Evolutionary conservation across 2,329 filamentous ascomycete species (phyloP), one percentile per base, ranked within the genome.

Genomic region (Alternaria rosae): DNA sequence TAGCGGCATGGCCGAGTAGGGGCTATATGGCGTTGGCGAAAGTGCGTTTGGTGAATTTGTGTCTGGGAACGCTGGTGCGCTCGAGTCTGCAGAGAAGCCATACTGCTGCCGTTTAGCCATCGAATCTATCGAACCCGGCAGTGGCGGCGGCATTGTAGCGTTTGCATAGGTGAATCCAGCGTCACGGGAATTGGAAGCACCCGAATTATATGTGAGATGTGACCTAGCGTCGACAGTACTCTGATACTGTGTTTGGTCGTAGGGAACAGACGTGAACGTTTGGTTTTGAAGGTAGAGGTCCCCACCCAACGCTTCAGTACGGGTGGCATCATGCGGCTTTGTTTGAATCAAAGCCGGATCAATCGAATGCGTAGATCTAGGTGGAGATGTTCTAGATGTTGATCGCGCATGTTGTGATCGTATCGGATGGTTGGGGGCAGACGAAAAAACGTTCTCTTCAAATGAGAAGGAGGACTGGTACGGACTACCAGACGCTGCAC

Each of bases 1-100:
- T 70, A 79, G 81, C 66, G 78, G 82, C 60, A 78, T 77, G 65
- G 80, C 69, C 67, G 81, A 77, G 79, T 74, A 79, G n/a, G 79
- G 80, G 59, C 79, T 82, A 60, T 80, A 82, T 21, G 81, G 74
- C 42, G 77, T 76, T 62, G 70, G 73, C 71, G 76, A 72, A 69
- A 75, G 72, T 71, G 74, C 73, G 28, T 74, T 73, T 17, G 81
- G 81, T 32, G 81, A 82, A 44, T 73, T 74, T 38, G 79, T 70
- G 23, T 79, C 74, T 13, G 72, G 72, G 10, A 64, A 59, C 6
- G 68, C 67, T 5, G 69, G 64, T 26, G 66, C 61, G 51, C 72
- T 70, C 3, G 74, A 75, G 10, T 72, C 72, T 7, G 63, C 66
- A 23, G 73, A 72, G 47, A 70, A 65, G 30, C 64, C 72, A 38